A percentile compares a stretch with the other conserved stretches of the same genome.
Conservation (phyloP, 169 alveolate genomes). For the Perkinsus olseni region DNA sequence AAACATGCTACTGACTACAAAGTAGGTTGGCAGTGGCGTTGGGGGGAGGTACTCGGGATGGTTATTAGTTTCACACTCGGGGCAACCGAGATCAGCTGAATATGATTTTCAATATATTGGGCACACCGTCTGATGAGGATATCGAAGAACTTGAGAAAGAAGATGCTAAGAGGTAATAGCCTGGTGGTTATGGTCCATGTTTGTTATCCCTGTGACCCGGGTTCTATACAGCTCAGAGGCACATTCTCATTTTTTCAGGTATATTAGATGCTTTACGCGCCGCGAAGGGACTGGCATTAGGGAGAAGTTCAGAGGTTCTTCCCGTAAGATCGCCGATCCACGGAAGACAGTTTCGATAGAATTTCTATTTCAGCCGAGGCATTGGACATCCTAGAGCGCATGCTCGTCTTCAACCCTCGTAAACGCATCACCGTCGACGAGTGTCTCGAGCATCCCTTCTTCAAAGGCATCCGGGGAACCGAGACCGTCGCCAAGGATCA, state of each 20-base stretch:
- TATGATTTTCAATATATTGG: conserved; percentile 87
- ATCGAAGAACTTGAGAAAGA: conserved; percentile 66
- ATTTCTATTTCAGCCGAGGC: conserved; percentile 42
- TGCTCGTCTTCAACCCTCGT: conserved; percentile 83
- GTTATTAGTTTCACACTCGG: conserved; percentile 48
- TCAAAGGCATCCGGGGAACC: conserved; percentile 67
- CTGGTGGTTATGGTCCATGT: neutral
- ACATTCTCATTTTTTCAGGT: conserved; percentile 11
- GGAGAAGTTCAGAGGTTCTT: conserved; percentile 64
- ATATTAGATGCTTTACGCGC: conserved; percentile 59
- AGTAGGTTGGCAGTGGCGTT: neutral
- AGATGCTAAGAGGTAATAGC: conserved; percentile 52
- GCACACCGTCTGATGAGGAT: conserved; percentile 94
- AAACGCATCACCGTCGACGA: conserved; percentile 80
- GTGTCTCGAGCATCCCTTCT: conserved; percentile 83
- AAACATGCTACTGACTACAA: conserved; percentile 40
- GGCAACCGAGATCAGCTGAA: conserved; percentile 87
- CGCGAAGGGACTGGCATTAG: conserved; percentile 58
- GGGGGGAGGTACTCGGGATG: conserved; percentile 5
- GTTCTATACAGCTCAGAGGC: neutral
- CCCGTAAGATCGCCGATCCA: conserved; percentile 28
- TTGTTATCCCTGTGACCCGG: neutral
- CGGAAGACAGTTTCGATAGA: neutral
- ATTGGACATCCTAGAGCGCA: conserved; percentile 73
- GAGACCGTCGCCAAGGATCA: conserved; percentile 14